Evolutionary conservation across 2,329 filamentous ascomycete species (phyloP), one percentile per base, ranked within the genome.

Genomic region (Metarhizium humberi): DNA sequence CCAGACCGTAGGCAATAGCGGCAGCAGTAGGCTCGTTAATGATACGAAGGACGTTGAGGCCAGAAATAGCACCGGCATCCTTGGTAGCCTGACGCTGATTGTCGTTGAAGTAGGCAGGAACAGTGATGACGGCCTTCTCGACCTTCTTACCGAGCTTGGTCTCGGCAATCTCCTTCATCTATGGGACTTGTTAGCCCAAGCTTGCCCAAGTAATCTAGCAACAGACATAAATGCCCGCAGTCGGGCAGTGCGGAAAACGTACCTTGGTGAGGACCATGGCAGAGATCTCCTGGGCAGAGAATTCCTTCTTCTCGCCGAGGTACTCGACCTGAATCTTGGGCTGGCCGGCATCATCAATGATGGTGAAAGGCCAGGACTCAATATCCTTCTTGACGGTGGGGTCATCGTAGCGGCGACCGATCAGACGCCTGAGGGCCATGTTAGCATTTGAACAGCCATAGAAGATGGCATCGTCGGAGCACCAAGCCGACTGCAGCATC

Each of bases 161-260:
- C 83, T 99, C 94, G 69, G 94, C 94, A 73, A 96, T 91, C 79
- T 99, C 94, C 84, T 96, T 95, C 92, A 97, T 96, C 92, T 95
- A 68, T 65, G 64, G 52, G 20, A 16, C 25, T 36, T 36, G 56
- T 64, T 56, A 65, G 59, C 40, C 14, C 20, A 54, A 45, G 38
- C 47, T 8, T 40, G 11, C 30, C n/a, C 30, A 18, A 14, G n/a
- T 1, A 14, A 13, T 30, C 40, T 14, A 11, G 20, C 4, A 51
- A 47, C 38, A 46, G 25, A 49, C 32, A 49, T 11, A 6, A 45
- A 45, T 4, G 1, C 16, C 49, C 18, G 40, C 20, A 43, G 32
- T 36, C 40, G 20, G 43, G 25, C 10, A 2, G 20, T 29, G 20
- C 52, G 13, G 6, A 18, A 49, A 49, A 46, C 64, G 59, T 80